phyloP scores from a whole-genome alignment of 768 basidiomycete species.

The Agrocybe chaxingu region DNA sequence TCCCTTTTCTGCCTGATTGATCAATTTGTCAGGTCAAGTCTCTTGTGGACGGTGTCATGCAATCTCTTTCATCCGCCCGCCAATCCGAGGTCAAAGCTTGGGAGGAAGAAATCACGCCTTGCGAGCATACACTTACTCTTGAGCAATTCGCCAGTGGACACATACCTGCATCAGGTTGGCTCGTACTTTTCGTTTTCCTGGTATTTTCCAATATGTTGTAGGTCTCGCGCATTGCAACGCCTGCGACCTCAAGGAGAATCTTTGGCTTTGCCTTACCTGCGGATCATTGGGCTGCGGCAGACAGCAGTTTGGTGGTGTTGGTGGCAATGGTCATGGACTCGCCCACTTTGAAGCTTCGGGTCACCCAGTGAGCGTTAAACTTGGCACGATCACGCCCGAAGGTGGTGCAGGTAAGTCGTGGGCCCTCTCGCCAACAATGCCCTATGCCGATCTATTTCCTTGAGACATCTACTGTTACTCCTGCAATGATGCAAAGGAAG shows the following conservation, averaged over 20 bases:
- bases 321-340: conserved; percentile 90
- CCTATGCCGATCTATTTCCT: background rate
- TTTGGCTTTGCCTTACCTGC: conserved; percentile 95
- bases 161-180: conserved; percentile 54
- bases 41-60: conserved; percentile 68
- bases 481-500: conserved; percentile 81
- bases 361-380: conserved; percentile 86
- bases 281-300: conserved; percentile 90
- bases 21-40: conserved; percentile 39
- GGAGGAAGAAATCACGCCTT: conserved; percentile 90
- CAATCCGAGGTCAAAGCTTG: conserved; percentile 96
- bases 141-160: conserved; percentile 40
- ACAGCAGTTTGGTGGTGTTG: conserved; percentile 73
- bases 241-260: conserved; percentile 86
- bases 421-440: background rate
- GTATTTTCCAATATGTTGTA: conserved; percentile 20
- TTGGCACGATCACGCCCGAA: conserved; percentile 96
- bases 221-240: conserved; percentile 78
- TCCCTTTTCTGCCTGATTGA: conserved; percentile 1
- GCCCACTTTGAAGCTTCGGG: conserved; percentile 67
- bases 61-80: conserved; percentile 82
- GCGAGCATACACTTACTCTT: conserved; percentile 69
- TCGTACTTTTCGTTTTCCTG: background rate
- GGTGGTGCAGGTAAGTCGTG: conserved; percentile 72
- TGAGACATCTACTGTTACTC: conserved; percentile 91